These are phyloP conservation scores for Salix purpurea DNA, from an alignment of 345 rosid species.

Conservation along the genomic window DNA sequence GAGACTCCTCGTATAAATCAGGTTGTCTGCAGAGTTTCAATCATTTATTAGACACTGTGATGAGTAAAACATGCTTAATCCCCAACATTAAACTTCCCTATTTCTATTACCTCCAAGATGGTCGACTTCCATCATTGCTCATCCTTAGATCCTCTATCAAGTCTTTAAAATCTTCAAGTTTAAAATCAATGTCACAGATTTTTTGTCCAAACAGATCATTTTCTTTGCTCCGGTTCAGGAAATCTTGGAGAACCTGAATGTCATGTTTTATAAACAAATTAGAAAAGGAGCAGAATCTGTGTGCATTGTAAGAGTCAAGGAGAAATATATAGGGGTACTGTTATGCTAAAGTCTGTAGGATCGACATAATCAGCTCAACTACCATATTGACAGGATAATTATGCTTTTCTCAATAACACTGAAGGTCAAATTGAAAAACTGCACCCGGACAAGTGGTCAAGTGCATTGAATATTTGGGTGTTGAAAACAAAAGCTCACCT, in stretches of 20 bases:
- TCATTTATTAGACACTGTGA: conserved; percentile 15
- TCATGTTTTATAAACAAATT: conserved; percentile 11
- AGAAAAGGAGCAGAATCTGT: background rate
- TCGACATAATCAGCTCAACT: background rate
- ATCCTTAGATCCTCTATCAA: conserved; percentile 59
- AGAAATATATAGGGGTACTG: background rate
- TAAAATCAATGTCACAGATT: conserved; percentile 56
- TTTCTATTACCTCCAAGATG: conserved; percentile 68
- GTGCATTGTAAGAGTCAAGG: background rate
- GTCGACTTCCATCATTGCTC: conserved; percentile 53
- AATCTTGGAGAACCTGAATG: conserved; percentile 76
- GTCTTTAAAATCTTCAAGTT: conserved; percentile 68
- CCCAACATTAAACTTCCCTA: background rate
- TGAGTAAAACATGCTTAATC: conserved; percentile 12
- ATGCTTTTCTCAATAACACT: background rate
- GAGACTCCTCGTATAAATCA: conserved; percentile 68
- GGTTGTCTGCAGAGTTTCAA: conserved; percentile 56
- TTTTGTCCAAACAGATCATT: conserved; percentile 45
- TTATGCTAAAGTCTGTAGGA: background rate
- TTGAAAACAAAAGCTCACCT: conserved; percentile 43
- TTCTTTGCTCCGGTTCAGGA: conserved; percentile 61
- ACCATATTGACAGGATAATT: background rate
- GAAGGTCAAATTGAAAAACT: background rate
- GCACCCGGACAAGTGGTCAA: background rate
- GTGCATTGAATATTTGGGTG: background rate